Evolutionary conservation across 1,284 basidiomycete genomes (phyloP).

Genomic region (Ustilago tritici): DNA sequence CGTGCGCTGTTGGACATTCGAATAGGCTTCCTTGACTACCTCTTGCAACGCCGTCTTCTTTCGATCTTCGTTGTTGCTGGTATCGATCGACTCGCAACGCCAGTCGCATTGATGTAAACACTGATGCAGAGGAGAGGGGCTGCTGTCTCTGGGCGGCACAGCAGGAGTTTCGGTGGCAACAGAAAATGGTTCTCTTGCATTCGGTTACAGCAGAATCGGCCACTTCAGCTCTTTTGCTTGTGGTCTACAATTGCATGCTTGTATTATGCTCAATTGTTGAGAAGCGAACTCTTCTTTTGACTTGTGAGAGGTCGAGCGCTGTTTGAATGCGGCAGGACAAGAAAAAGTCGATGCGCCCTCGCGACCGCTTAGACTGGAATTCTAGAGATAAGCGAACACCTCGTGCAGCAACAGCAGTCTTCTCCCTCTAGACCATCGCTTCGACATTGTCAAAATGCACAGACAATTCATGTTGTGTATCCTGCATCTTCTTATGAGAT

Average conservation of each 20-base stretch:
- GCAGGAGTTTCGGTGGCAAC: background rate
- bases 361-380: background rate
- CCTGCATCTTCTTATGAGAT: background rate
- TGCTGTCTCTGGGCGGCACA: background rate
- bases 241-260: background rate
- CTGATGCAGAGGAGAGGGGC: background rate
- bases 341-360: background rate
- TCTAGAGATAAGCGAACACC: conserved; percentile 8
- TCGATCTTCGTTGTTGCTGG: background rate
- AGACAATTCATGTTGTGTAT: too few relatives aligned
- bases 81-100: background rate
- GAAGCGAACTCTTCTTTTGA: conserved; percentile 7
- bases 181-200: conserved; percentile 3
- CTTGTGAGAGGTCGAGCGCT: conserved; percentile 1
- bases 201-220: background rate
- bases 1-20: conserved; percentile 1
- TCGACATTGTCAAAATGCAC: background rate
- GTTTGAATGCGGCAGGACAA: conserved; percentile 4
- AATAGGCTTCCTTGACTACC: background rate
- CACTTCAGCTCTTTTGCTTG: background rate
- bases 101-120: background rate
- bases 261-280: background rate
- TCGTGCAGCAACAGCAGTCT: background rate
- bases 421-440: background rate
- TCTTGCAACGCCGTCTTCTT: background rate